Conservation (phyloP, 495 filamentous ascomycete genomes). For the Podospora appendiculata region DNA sequence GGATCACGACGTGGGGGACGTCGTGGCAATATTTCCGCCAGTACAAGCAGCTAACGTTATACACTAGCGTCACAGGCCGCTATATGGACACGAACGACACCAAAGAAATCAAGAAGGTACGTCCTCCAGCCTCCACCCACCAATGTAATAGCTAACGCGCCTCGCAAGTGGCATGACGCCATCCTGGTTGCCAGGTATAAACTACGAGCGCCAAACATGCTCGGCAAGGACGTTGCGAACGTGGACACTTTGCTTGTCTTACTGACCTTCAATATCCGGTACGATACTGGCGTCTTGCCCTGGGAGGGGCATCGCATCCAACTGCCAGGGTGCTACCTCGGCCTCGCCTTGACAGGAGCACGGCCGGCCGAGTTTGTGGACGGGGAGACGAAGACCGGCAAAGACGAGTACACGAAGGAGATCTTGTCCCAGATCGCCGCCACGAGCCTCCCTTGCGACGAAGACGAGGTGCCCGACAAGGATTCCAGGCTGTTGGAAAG, state of each 20-base stretch:
- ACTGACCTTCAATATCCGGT: no score
- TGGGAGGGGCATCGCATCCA: no score
- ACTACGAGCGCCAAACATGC: slow-evolving; percentile 22
- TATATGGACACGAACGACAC: slow-evolving; percentile 18
- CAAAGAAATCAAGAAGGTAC: slow-evolving; percentile 29
- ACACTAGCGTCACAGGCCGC: slow-evolving; percentile 11
- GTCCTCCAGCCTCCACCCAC: slow-evolving; percentile 9
- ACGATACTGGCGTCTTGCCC: no score
- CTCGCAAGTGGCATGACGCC: no score
- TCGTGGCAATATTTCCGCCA: slow-evolving; percentile 18
- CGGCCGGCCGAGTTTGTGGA: slow-evolving; percentile 15
- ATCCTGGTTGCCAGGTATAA: slow-evolving; percentile 18
- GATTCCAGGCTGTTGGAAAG: slow-evolving; percentile 6
- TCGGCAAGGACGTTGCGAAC: slow-evolving; percentile 20
- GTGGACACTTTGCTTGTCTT: no score
- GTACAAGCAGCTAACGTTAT: slow-evolving; percentile 20
- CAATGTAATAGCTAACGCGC: slow-evolving; percentile 14
- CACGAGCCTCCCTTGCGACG: not conserved
- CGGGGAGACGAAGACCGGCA: slow-evolving; percentile 9
- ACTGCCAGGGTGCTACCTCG: slow-evolving; percentile 7
- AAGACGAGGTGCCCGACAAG: not conserved
- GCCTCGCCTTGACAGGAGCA: slow-evolving; percentile 10
- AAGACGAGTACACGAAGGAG: slow-evolving; percentile 11
- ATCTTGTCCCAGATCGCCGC: slow-evolving; percentile 4
- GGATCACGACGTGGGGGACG: slow-evolving; percentile 7